These are phyloP conservation scores for Ammopiptanthus mongolicus DNA, from an alignment of 306 rosid species.

Conservation along the genomic window DNA sequence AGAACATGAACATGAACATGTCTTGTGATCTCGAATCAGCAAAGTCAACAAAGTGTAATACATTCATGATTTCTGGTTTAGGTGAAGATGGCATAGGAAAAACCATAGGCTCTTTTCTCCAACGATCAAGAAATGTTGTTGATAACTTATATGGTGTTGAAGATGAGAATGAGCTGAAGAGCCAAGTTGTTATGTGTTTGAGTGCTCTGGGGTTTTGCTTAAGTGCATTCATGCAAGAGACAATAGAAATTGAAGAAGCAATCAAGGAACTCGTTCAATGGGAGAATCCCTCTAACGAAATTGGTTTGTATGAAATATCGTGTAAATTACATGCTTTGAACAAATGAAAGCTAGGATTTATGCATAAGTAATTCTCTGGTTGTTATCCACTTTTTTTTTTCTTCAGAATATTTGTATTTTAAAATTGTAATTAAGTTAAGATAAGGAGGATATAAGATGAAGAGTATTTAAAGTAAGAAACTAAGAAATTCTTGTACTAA, in stretches of 20 bases:
- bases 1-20: neutral
- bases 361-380: neutral
- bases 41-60: constrained; percentile 2
- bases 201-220: constrained; percentile 41
- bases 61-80: constrained; percentile 8
- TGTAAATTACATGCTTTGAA: constrained; percentile 27
- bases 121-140: constrained; percentile 26
- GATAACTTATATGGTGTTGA: constrained; percentile 27
- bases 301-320: constrained; percentile 41
- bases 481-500: too few species aligned
- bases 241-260: constrained; percentile 39
- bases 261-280: constrained; percentile 44
- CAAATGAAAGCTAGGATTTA: constrained; percentile 3
- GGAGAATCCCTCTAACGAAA: constrained; percentile 46
- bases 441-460: too few species aligned
- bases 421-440: too few species aligned
- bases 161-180: constrained; percentile 31
- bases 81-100: constrained; percentile 40
- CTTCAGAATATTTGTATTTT: too few species aligned
- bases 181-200: constrained; percentile 43
- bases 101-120: constrained; percentile 35
- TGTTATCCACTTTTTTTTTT: too few species aligned
- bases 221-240: constrained; percentile 27
- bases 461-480: too few species aligned
- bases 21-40: constrained; percentile 51